Evolutionary conservation across 1,284 basidiomycete genomes (phyloP).

Genomic region (Puccinia triticina): DNA sequence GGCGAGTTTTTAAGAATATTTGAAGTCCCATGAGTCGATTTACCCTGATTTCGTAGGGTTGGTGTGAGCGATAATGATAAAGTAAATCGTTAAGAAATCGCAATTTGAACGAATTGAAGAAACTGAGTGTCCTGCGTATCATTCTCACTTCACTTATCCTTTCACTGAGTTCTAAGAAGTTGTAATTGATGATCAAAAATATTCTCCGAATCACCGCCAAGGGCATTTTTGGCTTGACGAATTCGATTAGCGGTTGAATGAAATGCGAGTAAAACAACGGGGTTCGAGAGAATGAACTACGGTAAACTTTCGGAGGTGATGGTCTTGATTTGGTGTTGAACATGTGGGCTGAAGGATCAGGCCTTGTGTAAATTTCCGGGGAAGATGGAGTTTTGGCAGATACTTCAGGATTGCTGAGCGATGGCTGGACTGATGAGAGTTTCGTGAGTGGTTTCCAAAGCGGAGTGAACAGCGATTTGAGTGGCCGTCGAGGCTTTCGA

Average conservation of each 20-base stretch:
- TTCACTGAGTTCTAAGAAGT: slow-evolving; percentile 1
- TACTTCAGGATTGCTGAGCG: neutral
- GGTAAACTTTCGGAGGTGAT: slow-evolving; percentile 13
- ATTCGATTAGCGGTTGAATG: slow-evolving; percentile 24
- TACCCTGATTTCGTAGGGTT: slow-evolving; percentile 6
- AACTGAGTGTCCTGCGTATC: neutral
- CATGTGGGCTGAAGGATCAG: neutral
- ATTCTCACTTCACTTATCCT: neutral
- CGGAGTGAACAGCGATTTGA: slow-evolving; percentile 41
- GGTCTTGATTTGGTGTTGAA: neutral
- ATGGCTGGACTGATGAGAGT: slow-evolving; percentile 14
- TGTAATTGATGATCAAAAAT: slow-evolving; percentile 5
- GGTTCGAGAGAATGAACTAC: slow-evolving; percentile 50
- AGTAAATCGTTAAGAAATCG: neutral
- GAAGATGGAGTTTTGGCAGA: neutral
- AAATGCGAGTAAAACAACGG: slow-evolving; percentile 42
- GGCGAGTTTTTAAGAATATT: slow-evolving; percentile 17
- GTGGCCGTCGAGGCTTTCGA: slow-evolving; percentile 25
- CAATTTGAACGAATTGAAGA: slow-evolving; percentile 3
- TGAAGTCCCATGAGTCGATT: slow-evolving; percentile 13
- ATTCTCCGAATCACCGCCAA: neutral
- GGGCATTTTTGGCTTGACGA: slow-evolving; percentile 5
- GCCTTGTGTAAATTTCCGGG: neutral
- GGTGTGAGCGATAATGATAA: neutral
- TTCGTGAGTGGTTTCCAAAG: slow-evolving; percentile 35